Percentiles rank a stretch among this genome's conserved stretches.
Evolutionary conservation across 73 alveolate species (phyloP).

Genomic region (Paramecium caudatum): DNA sequence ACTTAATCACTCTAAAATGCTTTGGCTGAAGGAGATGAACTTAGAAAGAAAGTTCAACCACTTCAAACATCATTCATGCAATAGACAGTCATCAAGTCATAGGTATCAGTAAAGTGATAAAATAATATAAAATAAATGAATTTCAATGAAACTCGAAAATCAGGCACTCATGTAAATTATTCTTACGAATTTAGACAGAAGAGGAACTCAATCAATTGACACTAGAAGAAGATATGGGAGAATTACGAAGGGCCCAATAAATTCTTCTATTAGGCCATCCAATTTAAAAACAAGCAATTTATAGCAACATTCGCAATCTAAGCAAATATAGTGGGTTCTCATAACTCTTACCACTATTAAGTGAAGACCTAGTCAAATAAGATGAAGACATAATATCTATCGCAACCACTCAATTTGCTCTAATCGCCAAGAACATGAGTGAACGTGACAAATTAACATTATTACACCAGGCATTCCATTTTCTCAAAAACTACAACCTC

Average conservation of each 20-base stretch:
- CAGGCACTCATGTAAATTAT: slow-evolving; percentile 60
- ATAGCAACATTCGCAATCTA: slow-evolving; percentile 3
- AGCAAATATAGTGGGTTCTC: slow-evolving; percentile 5
- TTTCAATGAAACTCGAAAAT: slow-evolving; percentile 50
- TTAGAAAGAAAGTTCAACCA: slow-evolving; percentile 53
- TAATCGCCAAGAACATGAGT: slow-evolving; percentile 10
- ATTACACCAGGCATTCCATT: not conserved
- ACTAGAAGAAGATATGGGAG: slow-evolving; percentile 74
- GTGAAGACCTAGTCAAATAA: slow-evolving; percentile 58
- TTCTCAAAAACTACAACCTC: not conserved
- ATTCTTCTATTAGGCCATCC: slow-evolving; percentile 67
- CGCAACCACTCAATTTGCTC: slow-evolving; percentile 21
- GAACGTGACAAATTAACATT: not conserved
- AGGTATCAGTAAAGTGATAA: too few relatives aligned
- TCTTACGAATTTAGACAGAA: slow-evolving; percentile 70
- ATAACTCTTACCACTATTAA: not conserved
- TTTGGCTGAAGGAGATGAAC: not conserved
- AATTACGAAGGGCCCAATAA: slow-evolving; percentile 65
- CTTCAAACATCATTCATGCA: not conserved
- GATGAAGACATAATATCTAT: slow-evolving; percentile 66
- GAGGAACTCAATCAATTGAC: slow-evolving; percentile 73
- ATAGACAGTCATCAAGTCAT: not conserved
- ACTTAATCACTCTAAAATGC: slow-evolving; percentile 46
- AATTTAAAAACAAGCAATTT: slow-evolving; percentile 68
- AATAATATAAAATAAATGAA: too few relatives aligned